Percentiles rank a stretch among this genome's conserved stretches.
These are phyloP conservation scores for Fusarium sp. DNA, from an alignment of 2,329 filamentous ascomycete species.

Conservation along the genomic window DNA sequence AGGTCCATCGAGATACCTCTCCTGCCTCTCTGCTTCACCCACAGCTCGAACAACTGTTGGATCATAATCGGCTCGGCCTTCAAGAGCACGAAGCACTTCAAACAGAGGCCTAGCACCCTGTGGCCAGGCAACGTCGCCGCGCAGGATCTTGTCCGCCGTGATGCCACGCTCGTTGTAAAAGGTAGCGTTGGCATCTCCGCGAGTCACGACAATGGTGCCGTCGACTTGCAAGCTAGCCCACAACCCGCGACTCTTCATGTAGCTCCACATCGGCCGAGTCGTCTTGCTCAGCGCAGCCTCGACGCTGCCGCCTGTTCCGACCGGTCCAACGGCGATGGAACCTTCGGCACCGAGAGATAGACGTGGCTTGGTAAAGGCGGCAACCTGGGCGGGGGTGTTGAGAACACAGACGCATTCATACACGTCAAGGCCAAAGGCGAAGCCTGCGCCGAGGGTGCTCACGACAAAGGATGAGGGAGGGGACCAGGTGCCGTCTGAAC, in stretches of 20 bases:
- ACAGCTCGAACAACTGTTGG: conserved; percentile 43
- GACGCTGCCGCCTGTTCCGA: conserved; percentile 70
- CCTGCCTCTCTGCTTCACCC: conserved; percentile 46
- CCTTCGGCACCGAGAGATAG: conserved; percentile 75
- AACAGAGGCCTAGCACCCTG: conserved; percentile 50
- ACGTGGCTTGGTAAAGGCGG: conserved; percentile 72
- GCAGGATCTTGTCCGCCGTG: conserved; percentile 49
- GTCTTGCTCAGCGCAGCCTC: conserved; percentile 47
- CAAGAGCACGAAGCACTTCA: conserved; percentile 52
- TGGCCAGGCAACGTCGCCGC: conserved; percentile 53
- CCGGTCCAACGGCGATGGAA: conserved; percentile 67
- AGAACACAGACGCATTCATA: conserved; percentile 82
- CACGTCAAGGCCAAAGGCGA: conserved; percentile 76
- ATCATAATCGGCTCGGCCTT: conserved; percentile 46
- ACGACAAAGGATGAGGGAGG: conserved; percentile 77
- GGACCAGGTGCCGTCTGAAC: conserved; percentile 70
- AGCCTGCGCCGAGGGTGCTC: conserved; percentile 74
- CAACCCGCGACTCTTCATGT: conserved; percentile 81
- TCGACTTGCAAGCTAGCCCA: conserved; percentile 84
- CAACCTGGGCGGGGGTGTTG: conserved; percentile 72
- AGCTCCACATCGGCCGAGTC: conserved; percentile 75
- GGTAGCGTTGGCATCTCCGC: conserved; percentile 78
- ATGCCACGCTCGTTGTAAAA: conserved; percentile 73
- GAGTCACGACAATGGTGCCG: conserved; percentile 79
- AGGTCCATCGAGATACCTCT: conserved; percentile 29